phyloP scores from a whole-genome alignment of 2,329 filamentous ascomycete species.

The Ophiostoma montium region DNA sequence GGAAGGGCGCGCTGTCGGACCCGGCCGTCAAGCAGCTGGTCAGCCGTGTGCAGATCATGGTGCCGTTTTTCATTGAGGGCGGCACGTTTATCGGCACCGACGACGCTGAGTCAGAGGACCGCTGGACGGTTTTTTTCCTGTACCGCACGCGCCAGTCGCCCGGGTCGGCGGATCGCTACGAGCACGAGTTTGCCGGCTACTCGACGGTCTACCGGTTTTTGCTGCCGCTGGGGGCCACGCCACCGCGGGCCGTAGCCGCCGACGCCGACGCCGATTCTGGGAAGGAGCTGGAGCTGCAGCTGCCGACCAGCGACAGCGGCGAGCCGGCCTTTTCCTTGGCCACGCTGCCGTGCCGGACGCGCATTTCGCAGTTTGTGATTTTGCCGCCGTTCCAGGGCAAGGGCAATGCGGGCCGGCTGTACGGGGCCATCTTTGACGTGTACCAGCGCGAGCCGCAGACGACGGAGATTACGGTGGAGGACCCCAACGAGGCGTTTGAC shows the following conservation, averaged over 20 bases:
- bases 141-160: conserved; percentile 41
- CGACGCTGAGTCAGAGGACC: conserved; percentile 56
- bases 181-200: conserved; percentile 81
- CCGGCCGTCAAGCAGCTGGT: conserved; percentile 55
- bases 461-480: conserved; percentile 80
- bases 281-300: conserved; percentile 23
- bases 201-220: conserved; percentile 84
- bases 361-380: conserved; percentile 88
- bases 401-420: conserved; percentile 68
- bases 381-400: conserved; percentile 73
- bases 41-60: conserved; percentile 67
- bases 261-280: conserved; percentile 5
- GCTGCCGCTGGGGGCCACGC: conserved; percentile 46
- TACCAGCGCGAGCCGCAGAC: conserved; percentile 55
- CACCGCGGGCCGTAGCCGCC: conserved; percentile 20
- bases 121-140: conserved; percentile 88
- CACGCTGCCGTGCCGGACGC: conserved; percentile 58
- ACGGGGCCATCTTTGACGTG: conserved; percentile 61
- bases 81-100: conserved; percentile 54
- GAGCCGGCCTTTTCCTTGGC: conserved; percentile 27
- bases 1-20: conserved; percentile 63
- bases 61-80: conserved; percentile 83
- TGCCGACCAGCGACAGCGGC: conserved; percentile 14
- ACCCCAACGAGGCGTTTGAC: conserved; percentile 79
- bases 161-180: conserved; percentile 29